Evolutionary conservation across 257 asterid genomes (phyloP).

Genomic region (Nicotiana knightiana): DNA sequence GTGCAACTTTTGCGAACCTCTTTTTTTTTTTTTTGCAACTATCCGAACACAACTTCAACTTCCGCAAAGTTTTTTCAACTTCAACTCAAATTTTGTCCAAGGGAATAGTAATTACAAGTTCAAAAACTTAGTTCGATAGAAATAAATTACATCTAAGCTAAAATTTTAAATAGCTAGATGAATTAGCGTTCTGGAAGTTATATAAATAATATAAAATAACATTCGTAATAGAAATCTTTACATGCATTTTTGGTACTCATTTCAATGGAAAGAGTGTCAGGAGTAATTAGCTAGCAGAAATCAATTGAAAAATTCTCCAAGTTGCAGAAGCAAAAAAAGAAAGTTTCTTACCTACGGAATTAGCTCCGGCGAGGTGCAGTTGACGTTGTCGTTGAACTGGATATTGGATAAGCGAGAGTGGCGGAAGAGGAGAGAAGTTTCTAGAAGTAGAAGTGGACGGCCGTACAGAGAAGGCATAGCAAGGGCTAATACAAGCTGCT

Average conservation of each 20-base stretch:
- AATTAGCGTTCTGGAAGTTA: neutral
- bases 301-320: neutral
- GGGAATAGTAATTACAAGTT: neutral
- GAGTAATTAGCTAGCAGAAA: neutral
- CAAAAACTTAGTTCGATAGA: neutral
- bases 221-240: neutral
- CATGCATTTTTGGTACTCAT: neutral
- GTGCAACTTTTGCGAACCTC: neutral
- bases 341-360: neutral
- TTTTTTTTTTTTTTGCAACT: too few species aligned
- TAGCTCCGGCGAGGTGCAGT: neutral
- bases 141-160: neutral
- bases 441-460: constrained; percentile 24
- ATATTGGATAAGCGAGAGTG: constrained; percentile 12
- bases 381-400: neutral
- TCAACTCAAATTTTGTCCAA: neutral
- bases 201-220: neutral
- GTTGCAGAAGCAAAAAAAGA: neutral
- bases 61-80: neutral
- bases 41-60: neutral
- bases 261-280: neutral
- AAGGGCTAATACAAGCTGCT: constrained; percentile 19
- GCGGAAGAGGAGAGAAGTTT: constrained; percentile 21
- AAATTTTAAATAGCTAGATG: neutral
- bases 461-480: constrained; percentile 26